Evolutionary conservation across 139 green algal genomes (phyloP), one percentile per base, ranked within the genome.

Genomic region (Coelastrella sp.): DNA sequence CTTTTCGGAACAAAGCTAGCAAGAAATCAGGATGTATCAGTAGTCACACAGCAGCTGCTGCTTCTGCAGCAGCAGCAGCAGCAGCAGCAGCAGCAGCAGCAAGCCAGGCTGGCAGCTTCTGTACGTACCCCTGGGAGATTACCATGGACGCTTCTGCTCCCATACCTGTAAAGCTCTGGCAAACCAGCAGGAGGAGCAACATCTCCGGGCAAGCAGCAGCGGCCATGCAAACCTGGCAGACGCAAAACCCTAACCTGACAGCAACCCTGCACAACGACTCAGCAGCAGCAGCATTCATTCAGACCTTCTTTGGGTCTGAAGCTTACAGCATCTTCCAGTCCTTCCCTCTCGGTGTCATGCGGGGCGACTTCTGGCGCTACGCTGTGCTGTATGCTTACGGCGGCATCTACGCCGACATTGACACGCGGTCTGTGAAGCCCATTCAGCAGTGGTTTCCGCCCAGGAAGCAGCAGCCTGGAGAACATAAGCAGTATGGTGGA

Each of bases 331-430:
- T 91, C 49, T 91, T 80, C 75, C 5, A 19, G 12, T 24, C 87
- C 15, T 91, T 85, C 27, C 87, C 90, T 4, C 8, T 90, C 15
- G 90, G 86, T 4, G 90, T 93, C 7, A 92, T 92, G 90, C 70
- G 75, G 6, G 85, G 74, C 0, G 90, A 93, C 63, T 87, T 92
- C 25, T 93, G 90, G 90, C 82, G 90, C 6, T 93, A 91, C 22
- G 85, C 85, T 0, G 59, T 91, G 7, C 60, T 93, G 70, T 93
- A 93, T 65, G 63, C 61, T 5, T n/a, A 92, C 6, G 90, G 90
- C 22, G 90, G 90, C 19, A 56, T 93, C n/a, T 93, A 93, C 25
- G 27, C 90, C 0, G 90, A 93, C 84, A 88, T 92, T 9, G 90
- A 93, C 25, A 74, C 57, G n/a, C 9, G 66, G 17, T 88, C 66